Conservation (phyloP, 73 alveolate genomes). For the Paramecium tetraurelia region DNA sequence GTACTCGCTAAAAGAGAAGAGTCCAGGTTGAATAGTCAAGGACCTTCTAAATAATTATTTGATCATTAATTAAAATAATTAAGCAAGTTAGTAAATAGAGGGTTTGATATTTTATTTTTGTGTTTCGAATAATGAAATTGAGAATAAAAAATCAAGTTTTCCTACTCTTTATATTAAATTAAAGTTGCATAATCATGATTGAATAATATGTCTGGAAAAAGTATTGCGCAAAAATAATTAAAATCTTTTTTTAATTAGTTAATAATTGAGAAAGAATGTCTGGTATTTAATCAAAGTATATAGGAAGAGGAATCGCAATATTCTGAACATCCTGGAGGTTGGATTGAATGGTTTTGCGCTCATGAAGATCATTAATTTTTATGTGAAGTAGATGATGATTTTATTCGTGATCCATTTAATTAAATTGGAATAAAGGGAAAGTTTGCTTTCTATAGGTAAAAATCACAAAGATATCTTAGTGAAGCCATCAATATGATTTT, state of each 20-base stretch:
- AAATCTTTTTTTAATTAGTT: neutral
- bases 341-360: constrained; percentile 93
- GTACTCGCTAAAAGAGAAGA: constrained; percentile 17
- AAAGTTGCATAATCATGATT: neutral
- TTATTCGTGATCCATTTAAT: constrained; percentile 76
- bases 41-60: constrained; percentile 1
- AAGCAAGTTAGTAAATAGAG: neutral
- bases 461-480: neutral
- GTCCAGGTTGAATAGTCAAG: neutral
- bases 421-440: constrained; percentile 62
- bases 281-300: neutral
- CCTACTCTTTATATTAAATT: neutral
- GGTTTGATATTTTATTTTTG: neutral
- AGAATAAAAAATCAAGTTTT: neutral
- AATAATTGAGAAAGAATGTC: constrained; percentile 23
- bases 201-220: neutral
- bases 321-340: constrained; percentile 64
- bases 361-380: constrained; percentile 90
- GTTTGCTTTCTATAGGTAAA: constrained; percentile 60
- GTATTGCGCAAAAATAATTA: neutral
- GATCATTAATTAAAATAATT: neutral
- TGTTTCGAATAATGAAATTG: neutral
- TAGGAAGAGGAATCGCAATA: constrained; percentile 29
- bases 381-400: constrained; percentile 89
- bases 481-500: constrained; percentile 82